These are phyloP conservation scores for Cutaneotrichosporon dermatis DNA, from an alignment of 1,284 basidiomycete species.

Conservation along the genomic window DNA sequence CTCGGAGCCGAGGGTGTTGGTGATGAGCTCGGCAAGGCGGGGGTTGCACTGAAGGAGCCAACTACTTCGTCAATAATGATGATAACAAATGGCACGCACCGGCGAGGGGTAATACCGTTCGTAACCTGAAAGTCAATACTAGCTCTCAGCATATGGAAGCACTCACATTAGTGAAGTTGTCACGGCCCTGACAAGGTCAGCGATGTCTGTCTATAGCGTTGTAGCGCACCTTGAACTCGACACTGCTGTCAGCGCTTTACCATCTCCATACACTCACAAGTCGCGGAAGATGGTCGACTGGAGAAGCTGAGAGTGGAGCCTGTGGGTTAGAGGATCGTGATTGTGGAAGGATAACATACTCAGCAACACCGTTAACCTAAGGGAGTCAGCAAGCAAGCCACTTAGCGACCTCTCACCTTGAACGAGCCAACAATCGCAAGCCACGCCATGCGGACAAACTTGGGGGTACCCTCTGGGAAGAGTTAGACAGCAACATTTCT, in stretches of 20 bases:
- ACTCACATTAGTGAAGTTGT: conserved; percentile 48
- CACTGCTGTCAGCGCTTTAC: conserved; percentile 7
- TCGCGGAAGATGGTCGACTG: conserved; percentile 77
- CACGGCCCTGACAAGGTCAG: conserved; percentile 24
- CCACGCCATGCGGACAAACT: conserved; percentile 79
- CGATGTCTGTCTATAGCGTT: no score
- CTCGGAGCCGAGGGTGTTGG: conserved; percentile 68
- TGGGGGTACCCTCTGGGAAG: conserved; percentile 65
- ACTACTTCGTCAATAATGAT: no score
- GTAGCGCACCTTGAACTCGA: conserved; percentile 34
- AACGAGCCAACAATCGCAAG: conserved; percentile 58
- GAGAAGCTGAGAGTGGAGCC: conserved; percentile 54
- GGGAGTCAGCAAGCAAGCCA: background rate
- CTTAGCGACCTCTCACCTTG: conserved; percentile 50
- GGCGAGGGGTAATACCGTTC: conserved; percentile 55
- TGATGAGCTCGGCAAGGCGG: conserved; percentile 72
- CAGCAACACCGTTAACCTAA: conserved; percentile 86
- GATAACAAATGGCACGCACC: conserved; percentile 38
- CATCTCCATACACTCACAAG: conserved; percentile 50
- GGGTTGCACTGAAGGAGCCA: conserved; percentile 92
- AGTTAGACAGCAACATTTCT: background rate
- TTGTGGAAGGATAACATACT: conserved; percentile 42
- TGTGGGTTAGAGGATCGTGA: background rate
- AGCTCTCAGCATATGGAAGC: background rate
- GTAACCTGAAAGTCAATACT: conserved; percentile 4